These are phyloP conservation scores for Saccharomycopsis olivae DNA, from an alignment of 805 yeast genomes.

Conservation along the genomic window DNA sequence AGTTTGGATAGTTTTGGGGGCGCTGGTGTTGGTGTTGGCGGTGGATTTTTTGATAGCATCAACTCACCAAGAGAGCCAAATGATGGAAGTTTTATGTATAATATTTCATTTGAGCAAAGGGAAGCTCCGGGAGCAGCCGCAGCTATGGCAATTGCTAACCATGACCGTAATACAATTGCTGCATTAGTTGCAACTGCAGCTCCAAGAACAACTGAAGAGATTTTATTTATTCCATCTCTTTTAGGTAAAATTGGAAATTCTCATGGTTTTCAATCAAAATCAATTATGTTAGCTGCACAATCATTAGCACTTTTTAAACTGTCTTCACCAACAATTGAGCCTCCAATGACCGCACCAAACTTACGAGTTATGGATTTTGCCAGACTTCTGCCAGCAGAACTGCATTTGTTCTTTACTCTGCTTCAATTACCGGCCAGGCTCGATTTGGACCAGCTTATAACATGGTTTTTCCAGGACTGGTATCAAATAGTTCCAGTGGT, in stretches of 20 bases:
- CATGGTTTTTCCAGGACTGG: conserved; percentile 71
- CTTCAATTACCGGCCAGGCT: conserved; percentile 40
- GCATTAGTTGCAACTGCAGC: conserved; percentile 58
- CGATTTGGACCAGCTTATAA: conserved; percentile 56
- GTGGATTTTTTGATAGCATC: conserved; percentile 16
- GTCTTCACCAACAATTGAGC: conserved; percentile 17
- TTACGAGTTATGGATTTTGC: conserved; percentile 30
- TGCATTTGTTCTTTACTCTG: conserved; percentile 34
- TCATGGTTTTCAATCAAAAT: conserved; percentile 62
- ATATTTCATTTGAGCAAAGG: conserved; percentile 45
- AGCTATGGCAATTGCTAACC: conserved; percentile 34
- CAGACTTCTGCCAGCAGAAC: conserved; percentile 30
- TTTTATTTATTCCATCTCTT: conserved; percentile 61
- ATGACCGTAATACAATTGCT: conserved; percentile 31
- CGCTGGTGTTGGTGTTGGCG: too few species aligned
- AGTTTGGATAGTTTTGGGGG: conserved; percentile 19
- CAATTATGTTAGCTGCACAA: conserved; percentile 61
- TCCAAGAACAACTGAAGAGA: conserved; percentile 72
- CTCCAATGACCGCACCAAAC: too few species aligned
- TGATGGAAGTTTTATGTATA: conserved; percentile 16
- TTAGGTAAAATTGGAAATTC: conserved; percentile 58
- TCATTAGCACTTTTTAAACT: conserved; percentile 56
- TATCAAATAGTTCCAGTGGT: conserved; percentile 57
- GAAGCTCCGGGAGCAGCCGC: conserved; percentile 77
- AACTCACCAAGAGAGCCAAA: conserved; percentile 4